These are phyloP conservation scores for Claviceps monticola DNA, from an alignment of 2,329 filamentous ascomycete species.

Conservation along the genomic window DNA sequence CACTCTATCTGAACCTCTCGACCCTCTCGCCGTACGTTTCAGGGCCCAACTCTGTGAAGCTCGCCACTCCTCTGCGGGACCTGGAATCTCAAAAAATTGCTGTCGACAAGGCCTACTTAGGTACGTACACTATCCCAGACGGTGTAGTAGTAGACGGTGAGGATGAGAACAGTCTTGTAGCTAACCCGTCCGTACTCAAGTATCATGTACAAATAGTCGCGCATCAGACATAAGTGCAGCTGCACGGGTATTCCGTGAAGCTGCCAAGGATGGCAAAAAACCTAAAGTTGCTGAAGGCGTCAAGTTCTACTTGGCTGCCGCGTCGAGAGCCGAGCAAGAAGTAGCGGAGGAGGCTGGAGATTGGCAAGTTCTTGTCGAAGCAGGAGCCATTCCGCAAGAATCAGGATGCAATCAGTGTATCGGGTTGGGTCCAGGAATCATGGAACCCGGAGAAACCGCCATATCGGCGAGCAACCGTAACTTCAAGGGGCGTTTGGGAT, in stretches of 20 bases:
- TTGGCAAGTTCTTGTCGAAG: constrained; percentile 53
- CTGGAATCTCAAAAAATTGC: neutral
- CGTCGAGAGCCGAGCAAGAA: constrained; percentile 62
- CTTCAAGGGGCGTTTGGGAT: constrained; percentile 50
- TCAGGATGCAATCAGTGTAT: constrained; percentile 60
- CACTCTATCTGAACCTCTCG: constrained; percentile 67
- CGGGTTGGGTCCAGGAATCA: constrained; percentile 61
- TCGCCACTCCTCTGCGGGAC: neutral
- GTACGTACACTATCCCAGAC: neutral
- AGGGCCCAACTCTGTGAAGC: constrained; percentile 74
- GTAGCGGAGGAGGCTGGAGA: constrained; percentile 64
- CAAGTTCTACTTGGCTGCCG: constrained; percentile 77
- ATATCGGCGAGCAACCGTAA: constrained; percentile 85
- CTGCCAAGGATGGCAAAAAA: constrained; percentile 39
- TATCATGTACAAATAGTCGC: neutral
- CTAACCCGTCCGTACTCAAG: neutral
- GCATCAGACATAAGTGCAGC: neutral
- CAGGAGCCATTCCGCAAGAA: constrained; percentile 18
- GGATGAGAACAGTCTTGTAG: neutral
- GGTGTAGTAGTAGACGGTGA: too few relatives aligned
- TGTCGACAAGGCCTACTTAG: neutral
- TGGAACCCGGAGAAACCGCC: constrained; percentile 76
- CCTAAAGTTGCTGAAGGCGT: constrained; percentile 64
- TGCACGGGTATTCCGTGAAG: neutral
- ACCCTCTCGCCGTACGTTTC: constrained; percentile 74